Percentiles rank a stretch among this genome's conserved stretches.
These are phyloP conservation scores for Nematocida sp. DNA, from an alignment of 371 early-diverging fungal genomes.

Conservation along the genomic window DNA sequence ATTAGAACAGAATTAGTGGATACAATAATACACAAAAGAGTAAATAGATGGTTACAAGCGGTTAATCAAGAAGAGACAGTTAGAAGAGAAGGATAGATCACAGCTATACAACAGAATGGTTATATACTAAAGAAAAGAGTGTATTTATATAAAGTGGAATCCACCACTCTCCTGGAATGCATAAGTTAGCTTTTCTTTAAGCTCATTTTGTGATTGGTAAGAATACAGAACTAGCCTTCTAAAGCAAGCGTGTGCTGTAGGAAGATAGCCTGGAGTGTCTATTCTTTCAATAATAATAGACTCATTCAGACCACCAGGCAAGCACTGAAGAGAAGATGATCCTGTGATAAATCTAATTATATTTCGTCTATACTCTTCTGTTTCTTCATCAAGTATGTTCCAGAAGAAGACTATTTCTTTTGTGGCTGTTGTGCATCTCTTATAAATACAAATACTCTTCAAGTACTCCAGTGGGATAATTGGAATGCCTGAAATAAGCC, in stretches of 20 bases:
- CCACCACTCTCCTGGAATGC: conserved; percentile 40
- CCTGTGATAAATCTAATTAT: conserved; percentile 43
- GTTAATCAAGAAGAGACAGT: not conserved
- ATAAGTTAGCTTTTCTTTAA: conserved; percentile 21
- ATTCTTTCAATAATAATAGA: conserved; percentile 15
- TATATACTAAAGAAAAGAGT: not conserved
- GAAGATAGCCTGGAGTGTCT: conserved; percentile 12
- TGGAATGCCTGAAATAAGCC: conserved; percentile 27
- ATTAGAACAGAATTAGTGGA: not conserved
- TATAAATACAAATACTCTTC: conserved; percentile 25
- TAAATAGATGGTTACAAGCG: not conserved
- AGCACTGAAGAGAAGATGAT: conserved; percentile 30
- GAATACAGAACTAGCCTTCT: conserved; percentile 27
- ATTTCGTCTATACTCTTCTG: conserved; percentile 13
- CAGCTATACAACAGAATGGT: not conserved
- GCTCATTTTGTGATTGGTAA: not conserved
- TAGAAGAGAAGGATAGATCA: not conserved
- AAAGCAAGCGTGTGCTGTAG: conserved; percentile 47
- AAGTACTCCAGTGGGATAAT: conserved; percentile 18
- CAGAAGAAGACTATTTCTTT: conserved; percentile 33
- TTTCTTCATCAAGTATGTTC: conserved; percentile 9
- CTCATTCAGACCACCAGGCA: conserved; percentile 11
- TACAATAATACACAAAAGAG: not conserved
- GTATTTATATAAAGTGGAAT: conserved; percentile 37
- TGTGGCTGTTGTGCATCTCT: conserved; percentile 4